Base-by-base conservation (phyloP, 2,329 filamentous ascomycete species). In the Pseudophaeomoniella oleicola region DNA sequence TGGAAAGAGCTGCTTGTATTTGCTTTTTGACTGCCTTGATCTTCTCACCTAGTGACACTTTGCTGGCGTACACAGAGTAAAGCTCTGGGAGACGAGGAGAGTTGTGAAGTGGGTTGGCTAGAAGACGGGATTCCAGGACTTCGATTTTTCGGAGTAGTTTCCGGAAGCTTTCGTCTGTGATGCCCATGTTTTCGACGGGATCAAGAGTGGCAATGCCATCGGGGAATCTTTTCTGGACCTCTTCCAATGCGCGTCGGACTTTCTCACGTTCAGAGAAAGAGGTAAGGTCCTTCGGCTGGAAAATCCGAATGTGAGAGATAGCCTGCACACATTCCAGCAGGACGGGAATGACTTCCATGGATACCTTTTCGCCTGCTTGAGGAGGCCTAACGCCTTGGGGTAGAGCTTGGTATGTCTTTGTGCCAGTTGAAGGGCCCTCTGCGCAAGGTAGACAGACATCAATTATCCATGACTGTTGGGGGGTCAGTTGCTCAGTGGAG, bases 171-270 rank as follows among this genome's bases (percentile, higher is more conserved):
- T 94, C 86, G 50, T 96, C 90, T 3, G 70, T 79, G 50, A 98
- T 96, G 17, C 76, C 73, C 90, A 98, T 96, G 52, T 94, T 87
- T 57, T 96, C 87, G 29, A 98, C 79, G 0, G 90, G 90, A 50
- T 98, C 90, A 13, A 98, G 63, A 4, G 87, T 69, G 3, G 90
- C 81, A 39, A 98, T 65, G 3, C 90, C 90, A 52, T 98, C 90
- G 1, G 87, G 86, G 62, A 98, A 96, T 16, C 90, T 78, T 46
- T 76, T 76, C 58, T 82, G 73, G 12, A 93, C 78, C 57, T 96
- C 88, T 30, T 75, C 71, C 17, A 96, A 59, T 3, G 71, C 59
- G 51, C 79, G 82, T 37, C 72, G 69, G 19, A 81, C 67, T 1
- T 68, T 71, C 45, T 81, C 81, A 39, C 78, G 74, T 34, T 85